Evolutionary conservation across 2,329 filamentous ascomycete genomes (phyloP).

Genomic region (Botrytis fragariae): DNA sequence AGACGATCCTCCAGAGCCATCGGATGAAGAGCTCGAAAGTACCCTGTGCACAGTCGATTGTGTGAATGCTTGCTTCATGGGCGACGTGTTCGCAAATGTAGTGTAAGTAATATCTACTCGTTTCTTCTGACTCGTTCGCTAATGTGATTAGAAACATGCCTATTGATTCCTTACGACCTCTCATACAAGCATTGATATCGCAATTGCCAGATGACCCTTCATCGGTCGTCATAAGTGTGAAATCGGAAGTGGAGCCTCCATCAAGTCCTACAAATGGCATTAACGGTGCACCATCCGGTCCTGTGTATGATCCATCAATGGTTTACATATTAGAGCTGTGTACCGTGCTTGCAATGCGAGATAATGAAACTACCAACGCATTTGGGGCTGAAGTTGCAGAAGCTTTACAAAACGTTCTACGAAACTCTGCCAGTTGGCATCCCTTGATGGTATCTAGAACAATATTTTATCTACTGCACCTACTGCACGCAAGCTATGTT

Average conservation of each 20-base stretch:
- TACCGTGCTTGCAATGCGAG: constrained; percentile 75
- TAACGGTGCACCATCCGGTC: constrained; percentile 53
- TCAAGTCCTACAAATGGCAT: constrained; percentile 57
- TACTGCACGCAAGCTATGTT: constrained; percentile 84
- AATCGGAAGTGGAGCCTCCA: constrained; percentile 71
- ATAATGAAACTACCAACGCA: constrained; percentile 66
- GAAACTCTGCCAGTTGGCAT: constrained; percentile 76
- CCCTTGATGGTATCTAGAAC: constrained; percentile 79
- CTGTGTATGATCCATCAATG: constrained; percentile 78
- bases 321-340: constrained; percentile 91
- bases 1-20: constrained; percentile 95
- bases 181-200: constrained; percentile 72
- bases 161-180: constrained; percentile 52
- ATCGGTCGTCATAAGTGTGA: constrained; percentile 81
- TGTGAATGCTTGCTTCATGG: constrained; percentile 83
- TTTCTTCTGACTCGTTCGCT: constrained; percentile 19
- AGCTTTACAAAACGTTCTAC: constrained; percentile 74
- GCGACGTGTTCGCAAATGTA: constrained; percentile 79
- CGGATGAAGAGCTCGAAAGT: constrained; percentile 94
- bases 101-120: constrained; percentile 51
- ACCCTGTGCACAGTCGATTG: constrained; percentile 94
- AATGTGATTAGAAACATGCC: constrained; percentile 55
- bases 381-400: constrained; percentile 80
- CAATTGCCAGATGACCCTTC: constrained; percentile 85
- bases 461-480: constrained; percentile 79